phyloP scores from a whole-genome alignment of 208 protist genomes.

The Trypanosomatidae sp. region DNA sequence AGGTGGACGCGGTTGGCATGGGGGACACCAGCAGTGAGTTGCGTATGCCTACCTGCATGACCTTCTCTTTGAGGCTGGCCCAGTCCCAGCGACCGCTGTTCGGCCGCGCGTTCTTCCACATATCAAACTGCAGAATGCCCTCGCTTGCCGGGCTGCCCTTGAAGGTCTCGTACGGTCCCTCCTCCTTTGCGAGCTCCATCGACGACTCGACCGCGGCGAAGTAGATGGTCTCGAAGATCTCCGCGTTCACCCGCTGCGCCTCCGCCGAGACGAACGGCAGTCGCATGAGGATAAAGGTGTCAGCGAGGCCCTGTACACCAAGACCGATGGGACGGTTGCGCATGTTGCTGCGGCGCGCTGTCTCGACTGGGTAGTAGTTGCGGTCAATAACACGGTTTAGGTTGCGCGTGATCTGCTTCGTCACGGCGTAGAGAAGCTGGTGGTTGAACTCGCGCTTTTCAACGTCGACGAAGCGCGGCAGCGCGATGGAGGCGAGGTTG shows the following conservation, averaged over 20 bases:
- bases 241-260: slow-evolving; percentile 95
- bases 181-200: slow-evolving; percentile 90
- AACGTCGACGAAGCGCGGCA: slow-evolving; percentile 96
- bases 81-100: slow-evolving; percentile 96
- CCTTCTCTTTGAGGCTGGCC: slow-evolving; percentile 88
- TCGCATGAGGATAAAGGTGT: slow-evolving; percentile 96
- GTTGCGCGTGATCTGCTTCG: slow-evolving; percentile 94
- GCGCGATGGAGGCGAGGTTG: slow-evolving; percentile 99
- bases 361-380: slow-evolving; percentile 98
- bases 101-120: slow-evolving; percentile 92
- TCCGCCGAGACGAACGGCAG: slow-evolving; percentile 94
- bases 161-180: slow-evolving; percentile 96
- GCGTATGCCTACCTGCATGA: slow-evolving; percentile 93
- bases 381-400: slow-evolving; percentile 99
- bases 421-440: slow-evolving; percentile 89
- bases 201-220: slow-evolving; percentile 93
- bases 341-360: slow-evolving; percentile 96
- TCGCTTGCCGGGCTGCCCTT: slow-evolving; percentile 93
- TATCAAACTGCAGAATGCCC: slow-evolving; percentile 99
- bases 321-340: slow-evolving; percentile 98
- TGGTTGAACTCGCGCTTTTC: slow-evolving; percentile 86
- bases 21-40: slow-evolving; percentile 99
- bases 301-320: slow-evolving; percentile 99
- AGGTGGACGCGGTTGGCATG: slow-evolving; percentile 99
- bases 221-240: slow-evolving; percentile 99